phyloP scores from a whole-genome alignment of 768 basidiomycete species.

The Tylopilus rubrobrunneus region DNA sequence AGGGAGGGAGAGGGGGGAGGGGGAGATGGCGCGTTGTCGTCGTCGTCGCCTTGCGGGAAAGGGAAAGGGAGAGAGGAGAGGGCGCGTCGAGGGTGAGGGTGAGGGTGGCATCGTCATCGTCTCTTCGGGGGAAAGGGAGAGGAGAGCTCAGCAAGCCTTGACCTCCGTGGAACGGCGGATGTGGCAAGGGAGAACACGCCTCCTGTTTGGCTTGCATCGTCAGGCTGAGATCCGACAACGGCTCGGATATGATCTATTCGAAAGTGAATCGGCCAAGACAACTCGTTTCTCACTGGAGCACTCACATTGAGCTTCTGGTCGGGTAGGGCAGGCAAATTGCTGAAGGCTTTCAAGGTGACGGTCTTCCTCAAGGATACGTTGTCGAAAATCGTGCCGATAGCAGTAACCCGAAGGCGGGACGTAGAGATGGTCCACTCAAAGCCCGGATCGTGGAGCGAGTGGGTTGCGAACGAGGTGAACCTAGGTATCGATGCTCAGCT shows the following conservation, averaged over 20 bases:
- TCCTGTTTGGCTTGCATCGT: slow-evolving; percentile 48
- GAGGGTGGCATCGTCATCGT: too few relatives aligned
- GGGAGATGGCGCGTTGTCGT: too few relatives aligned
- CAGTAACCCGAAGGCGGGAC: slow-evolving; percentile 54
- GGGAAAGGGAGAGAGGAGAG: too few relatives aligned
- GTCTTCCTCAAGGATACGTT: slow-evolving; percentile 58
- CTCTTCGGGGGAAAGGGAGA: too few relatives aligned
- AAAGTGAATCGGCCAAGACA: not conserved
- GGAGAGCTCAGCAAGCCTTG: too few relatives aligned
- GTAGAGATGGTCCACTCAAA: slow-evolving; percentile 75
- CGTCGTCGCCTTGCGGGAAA: too few relatives aligned
- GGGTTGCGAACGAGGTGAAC: slow-evolving; percentile 65
- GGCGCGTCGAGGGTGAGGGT: too few relatives aligned
- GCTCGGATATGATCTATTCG: slow-evolving; percentile 57
- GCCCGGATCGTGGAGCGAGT: slow-evolving; percentile 56
- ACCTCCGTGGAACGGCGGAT: too few relatives aligned
- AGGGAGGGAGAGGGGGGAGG: too few relatives aligned
- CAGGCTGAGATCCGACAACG: slow-evolving; percentile 53
- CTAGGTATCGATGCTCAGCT: too few relatives aligned
- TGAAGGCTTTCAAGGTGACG: slow-evolving; percentile 65
- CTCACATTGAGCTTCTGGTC: slow-evolving; percentile 54
- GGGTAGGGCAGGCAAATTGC: slow-evolving; percentile 61
- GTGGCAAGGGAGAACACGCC: slow-evolving; percentile 55
- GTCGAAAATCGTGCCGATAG: slow-evolving; percentile 68
- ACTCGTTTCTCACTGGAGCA: not conserved